These are phyloP conservation scores for Debaryomycetaceae sp. DNA, from an alignment of 1,139 yeast species.

Conservation along the genomic window DNA sequence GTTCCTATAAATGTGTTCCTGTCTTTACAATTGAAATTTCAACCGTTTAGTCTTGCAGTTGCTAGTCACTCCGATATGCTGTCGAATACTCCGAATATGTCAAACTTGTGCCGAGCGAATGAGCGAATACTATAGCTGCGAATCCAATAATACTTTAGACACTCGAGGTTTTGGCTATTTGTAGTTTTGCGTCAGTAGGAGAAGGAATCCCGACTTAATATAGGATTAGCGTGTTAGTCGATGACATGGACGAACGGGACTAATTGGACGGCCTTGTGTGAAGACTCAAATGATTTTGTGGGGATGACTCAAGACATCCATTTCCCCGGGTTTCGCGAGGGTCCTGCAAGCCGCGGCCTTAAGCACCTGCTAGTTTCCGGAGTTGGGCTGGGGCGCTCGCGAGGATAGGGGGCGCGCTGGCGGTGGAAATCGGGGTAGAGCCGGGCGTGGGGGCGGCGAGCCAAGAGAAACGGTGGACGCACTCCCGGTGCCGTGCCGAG, in stretches of 20 bases:
- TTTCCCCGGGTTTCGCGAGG: constrained; percentile 7
- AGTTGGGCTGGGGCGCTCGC: not conserved
- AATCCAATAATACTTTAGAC: too few species aligned
- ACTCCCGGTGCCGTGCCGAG: not conserved
- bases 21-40: too few species aligned
- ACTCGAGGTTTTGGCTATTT: too few species aligned
- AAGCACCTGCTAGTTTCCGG: not conserved
- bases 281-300: constrained; percentile 2
- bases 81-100: too few species aligned
- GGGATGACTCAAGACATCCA: constrained; percentile 6
- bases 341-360: constrained; percentile 4
- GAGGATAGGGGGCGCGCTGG: not conserved
- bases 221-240: too few species aligned
- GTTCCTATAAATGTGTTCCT: too few species aligned
- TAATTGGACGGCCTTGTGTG: not conserved
- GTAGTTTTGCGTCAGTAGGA: too few species aligned
- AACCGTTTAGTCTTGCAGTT: too few species aligned
- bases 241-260: not conserved
- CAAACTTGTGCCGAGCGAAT: too few species aligned
- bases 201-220: too few species aligned
- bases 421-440: not conserved
- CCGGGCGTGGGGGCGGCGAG: not conserved
- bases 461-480: not conserved
- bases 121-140: too few species aligned
- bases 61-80: too few species aligned